These are phyloP conservation scores for Fusarium piperis DNA, from an alignment of 2,329 filamentous ascomycete species.

Conservation along the genomic window DNA sequence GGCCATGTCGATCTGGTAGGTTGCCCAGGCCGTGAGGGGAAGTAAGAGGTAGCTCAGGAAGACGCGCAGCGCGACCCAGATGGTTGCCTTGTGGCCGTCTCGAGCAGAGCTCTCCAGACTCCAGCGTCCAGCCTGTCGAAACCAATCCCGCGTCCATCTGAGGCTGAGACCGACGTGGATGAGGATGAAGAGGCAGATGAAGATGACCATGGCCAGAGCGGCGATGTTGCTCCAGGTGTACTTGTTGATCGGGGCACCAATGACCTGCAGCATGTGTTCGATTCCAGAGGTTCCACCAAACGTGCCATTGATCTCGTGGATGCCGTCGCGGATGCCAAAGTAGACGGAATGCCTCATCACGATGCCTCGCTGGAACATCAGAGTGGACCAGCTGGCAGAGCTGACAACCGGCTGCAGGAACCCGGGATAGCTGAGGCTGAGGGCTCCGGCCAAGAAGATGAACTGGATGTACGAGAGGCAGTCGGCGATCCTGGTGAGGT, in stretches of 20 bases:
- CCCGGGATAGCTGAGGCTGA: conserved; percentile 78
- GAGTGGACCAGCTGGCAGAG: conserved; percentile 71
- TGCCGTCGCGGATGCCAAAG: conserved; percentile 56
- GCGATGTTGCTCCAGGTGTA: conserved; percentile 77
- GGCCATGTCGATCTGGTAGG: conserved; percentile 70
- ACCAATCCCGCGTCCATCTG: conserved; percentile 52
- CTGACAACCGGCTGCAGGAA: conserved; percentile 78
- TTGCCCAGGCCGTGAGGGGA: conserved; percentile 75
- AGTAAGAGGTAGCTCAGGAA: conserved; percentile 81
- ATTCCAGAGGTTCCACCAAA: conserved; percentile 66
- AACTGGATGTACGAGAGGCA: conserved; percentile 83
- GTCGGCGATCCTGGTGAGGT: conserved; percentile 50
- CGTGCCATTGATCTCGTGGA: conserved; percentile 74
- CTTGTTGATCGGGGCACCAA: conserved; percentile 69
- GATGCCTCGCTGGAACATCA: conserved; percentile 63
- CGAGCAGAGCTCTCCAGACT: conserved; percentile 6
- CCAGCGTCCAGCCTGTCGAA: conserved; percentile 48
- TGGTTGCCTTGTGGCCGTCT: conserved; percentile 52
- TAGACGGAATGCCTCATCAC: conserved; percentile 39
- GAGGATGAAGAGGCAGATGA: conserved; percentile 68
- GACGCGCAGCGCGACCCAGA: conserved; percentile 68
- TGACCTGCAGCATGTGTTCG: conserved; percentile 72
- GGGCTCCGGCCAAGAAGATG: conserved; percentile 73
- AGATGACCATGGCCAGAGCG: conserved; percentile 66
- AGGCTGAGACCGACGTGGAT: conserved; percentile 52